phyloP scores from a whole-genome alignment of 225 moss, liverwort and hornwort species.

The Marchantia paleacea region DNA sequence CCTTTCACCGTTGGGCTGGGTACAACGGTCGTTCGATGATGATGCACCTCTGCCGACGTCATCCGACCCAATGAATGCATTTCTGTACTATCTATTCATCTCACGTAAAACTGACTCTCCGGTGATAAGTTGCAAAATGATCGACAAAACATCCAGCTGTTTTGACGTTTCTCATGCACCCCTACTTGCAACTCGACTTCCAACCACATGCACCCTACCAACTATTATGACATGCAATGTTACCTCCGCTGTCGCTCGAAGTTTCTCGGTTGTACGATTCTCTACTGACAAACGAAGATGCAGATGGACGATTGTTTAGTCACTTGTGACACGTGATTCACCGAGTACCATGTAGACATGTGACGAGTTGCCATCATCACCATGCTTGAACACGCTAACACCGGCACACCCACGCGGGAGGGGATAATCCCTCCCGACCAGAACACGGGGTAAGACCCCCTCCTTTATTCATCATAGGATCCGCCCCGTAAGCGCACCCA shows the following conservation, averaged over 20 bases:
- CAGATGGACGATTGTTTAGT: neutral
- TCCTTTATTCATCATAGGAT: constrained; percentile 25
- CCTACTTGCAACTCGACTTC: neutral
- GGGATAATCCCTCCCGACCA: constrained; percentile 23
- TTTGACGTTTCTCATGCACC: neutral
- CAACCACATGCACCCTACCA: neutral
- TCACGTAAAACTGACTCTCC: too few species aligned
- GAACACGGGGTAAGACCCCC: constrained; percentile 19
- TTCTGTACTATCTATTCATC: neutral
- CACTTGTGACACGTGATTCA: constrained; percentile 20
- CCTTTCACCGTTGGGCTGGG: neutral
- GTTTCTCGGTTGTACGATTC: neutral
- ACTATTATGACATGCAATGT: neutral
- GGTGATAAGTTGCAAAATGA: neutral
- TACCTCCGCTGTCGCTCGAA: neutral
- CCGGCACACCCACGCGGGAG: constrained; percentile 22
- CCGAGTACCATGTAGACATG: constrained; percentile 19
- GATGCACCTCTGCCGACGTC: neutral
- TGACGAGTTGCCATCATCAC: constrained; percentile 18
- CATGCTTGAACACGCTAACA: constrained; percentile 18
- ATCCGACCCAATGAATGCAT: neutral
- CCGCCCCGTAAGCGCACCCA: constrained; percentile 32
- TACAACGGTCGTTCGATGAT: neutral
- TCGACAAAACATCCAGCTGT: constrained; percentile 8
- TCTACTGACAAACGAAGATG: constrained; percentile 1